Conservation (phyloP, 768 basidiomycete species). For the Tulasnella sp. region DNA sequence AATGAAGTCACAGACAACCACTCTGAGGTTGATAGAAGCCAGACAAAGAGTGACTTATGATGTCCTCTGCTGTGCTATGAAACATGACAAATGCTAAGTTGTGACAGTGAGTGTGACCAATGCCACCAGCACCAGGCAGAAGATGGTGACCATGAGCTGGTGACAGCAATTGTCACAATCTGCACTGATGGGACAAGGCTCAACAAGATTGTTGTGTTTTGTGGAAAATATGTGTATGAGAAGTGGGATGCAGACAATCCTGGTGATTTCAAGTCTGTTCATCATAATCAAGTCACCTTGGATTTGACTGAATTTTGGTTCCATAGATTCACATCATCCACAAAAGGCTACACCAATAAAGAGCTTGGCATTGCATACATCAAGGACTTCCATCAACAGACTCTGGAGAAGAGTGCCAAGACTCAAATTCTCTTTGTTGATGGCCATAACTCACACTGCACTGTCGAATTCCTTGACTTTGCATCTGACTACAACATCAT, state of each 20-base stretch:
- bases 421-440: conserved; percentile 34
- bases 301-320: not conserved
- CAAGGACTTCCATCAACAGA: conserved; percentile 34
- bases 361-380: conserved; percentile 33
- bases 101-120: conserved; percentile 5
- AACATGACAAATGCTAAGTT: too few species aligned
- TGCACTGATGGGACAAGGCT: conserved; percentile 10
- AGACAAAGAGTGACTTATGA: too few species aligned
- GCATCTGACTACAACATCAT: conserved; percentile 28
- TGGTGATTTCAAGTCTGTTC: not conserved
- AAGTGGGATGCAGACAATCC: conserved; percentile 14
- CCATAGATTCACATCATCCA: not conserved
- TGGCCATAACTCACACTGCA: conserved; percentile 39
- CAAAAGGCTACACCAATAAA: conserved; percentile 30
- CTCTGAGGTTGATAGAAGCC: too few species aligned
- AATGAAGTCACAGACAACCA: too few species aligned
- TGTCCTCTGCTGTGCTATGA: too few species aligned
- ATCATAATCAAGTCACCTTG: not conserved
- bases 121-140: not conserved
- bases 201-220: conserved; percentile 13
- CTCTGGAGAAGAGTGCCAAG: conserved; percentile 28
- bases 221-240: conserved; percentile 1
- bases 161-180: conserved; percentile 13
- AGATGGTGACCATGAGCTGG: conserved; percentile 13
- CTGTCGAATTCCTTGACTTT: conserved; percentile 28